Base-by-base conservation (phyloP, 257 asterid species). In the Capsicum rhomboideum region DNA sequence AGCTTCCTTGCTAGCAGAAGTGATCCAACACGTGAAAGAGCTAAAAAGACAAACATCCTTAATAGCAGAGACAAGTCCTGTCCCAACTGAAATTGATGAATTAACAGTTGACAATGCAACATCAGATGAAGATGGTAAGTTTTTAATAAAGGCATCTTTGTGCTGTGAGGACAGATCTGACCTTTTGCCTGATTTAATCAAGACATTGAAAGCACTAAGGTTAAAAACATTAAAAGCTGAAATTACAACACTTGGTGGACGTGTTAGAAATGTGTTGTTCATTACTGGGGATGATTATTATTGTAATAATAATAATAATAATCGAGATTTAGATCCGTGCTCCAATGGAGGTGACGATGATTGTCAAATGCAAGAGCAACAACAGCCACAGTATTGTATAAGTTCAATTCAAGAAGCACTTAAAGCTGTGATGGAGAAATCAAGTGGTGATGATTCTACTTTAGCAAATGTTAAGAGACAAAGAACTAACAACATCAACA, bases 1-100 rank as follows among this genome's bases (percentile, higher is more conserved):
- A 89, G 99, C 99, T 59, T 95, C 99, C 67, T 87, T 95, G 90
- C 90, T 95, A 49, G 99, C 98, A 23, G 98, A 94, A 72, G 99
- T 95, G 18, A 92, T 95, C 86, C 96, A 95, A 52, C 98, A 95
- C 55, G 92, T 95, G 90, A 95, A 95, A 87, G 98, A 95, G 86
- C 90, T 95, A 2, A 95, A 91, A 69, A 87, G 93, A 9, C 98
- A 94, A 78, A 93, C 99, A 1, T 94, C 94, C 4, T 72, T 84
- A 31, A 88, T 94, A 83, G 91, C 91, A 1, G 97, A 90, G 82
- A 82, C 97, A 12, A 89, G 84, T 49, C 87, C 87, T 4, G 89
- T 93, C 23, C 99, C 99, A 28, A 91, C 98, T 0, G 97, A 95
- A 74, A 85, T 61, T 21, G 98, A 95, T 13, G 99, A 95, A 72